Percentiles rank a stretch among this genome's conserved stretches.
phyloP scores from a whole-genome alignment of 2,329 filamentous ascomycete genomes.

The Venturia carpophila region DNA sequence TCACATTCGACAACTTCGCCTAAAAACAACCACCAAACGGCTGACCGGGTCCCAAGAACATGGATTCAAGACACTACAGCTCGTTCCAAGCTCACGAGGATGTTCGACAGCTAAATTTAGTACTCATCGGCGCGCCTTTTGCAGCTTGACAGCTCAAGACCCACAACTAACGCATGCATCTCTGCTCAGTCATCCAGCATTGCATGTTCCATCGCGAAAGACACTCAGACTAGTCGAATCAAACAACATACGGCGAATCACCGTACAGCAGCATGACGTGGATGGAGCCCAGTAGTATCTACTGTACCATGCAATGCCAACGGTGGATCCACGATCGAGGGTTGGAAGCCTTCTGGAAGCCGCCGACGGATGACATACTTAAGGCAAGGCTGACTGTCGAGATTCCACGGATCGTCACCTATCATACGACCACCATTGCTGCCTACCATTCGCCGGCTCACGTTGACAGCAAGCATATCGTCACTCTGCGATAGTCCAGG shows the following conservation, averaged over 20 bases:
- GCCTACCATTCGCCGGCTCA: neutral
- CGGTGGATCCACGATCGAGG: neutral
- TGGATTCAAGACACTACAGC: neutral
- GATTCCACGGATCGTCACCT: neutral
- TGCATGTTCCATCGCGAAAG: neutral
- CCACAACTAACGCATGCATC: neutral
- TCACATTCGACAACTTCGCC: neutral
- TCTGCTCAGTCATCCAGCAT: slow-evolving; percentile 4
- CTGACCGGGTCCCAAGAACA: neutral
- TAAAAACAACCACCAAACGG: neutral
- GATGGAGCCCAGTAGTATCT: neutral
- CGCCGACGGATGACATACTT: neutral
- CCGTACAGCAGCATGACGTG: neutral
- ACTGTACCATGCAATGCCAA: neutral
- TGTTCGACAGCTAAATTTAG: neutral
- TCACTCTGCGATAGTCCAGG: neutral
- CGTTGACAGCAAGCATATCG: neutral
- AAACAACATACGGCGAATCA: neutral
- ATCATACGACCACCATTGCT: neutral
- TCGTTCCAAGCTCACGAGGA: neutral
- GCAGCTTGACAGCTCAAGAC: neutral
- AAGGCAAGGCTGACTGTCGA: neutral
- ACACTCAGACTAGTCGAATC: neutral
- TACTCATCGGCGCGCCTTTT: neutral
- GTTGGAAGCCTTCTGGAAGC: neutral